A percentile compares a stretch with the other conserved stretches of the same genome.
Evolutionary conservation across 306 rosid species (phyloP).

Genomic region (Chamaecrista fasciculata): DNA sequence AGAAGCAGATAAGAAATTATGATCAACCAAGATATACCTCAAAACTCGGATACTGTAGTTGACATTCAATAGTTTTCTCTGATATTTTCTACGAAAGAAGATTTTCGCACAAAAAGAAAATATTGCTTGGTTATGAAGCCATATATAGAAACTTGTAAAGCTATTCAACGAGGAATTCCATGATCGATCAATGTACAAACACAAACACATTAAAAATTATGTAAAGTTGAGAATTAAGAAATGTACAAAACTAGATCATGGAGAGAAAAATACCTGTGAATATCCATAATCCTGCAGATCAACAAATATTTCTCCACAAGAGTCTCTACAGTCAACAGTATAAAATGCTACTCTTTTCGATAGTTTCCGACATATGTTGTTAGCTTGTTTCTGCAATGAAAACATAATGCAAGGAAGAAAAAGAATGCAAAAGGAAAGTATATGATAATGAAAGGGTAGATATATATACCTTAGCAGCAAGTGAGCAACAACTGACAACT

Average conservation of each 20-base stretch:
- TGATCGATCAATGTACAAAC: too few species aligned
- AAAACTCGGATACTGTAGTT: slow-evolving; percentile 64
- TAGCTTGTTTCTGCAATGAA: slow-evolving; percentile 63
- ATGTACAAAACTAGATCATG: not conserved
- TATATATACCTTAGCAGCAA: slow-evolving; percentile 58
- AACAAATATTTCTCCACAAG: slow-evolving; percentile 96
- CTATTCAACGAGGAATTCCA: not conserved
- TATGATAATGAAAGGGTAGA: not conserved
- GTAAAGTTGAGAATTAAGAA: not conserved
- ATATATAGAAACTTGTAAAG: not conserved
- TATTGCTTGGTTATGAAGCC: not conserved
- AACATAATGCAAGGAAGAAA: not conserved
- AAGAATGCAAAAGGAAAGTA: slow-evolving; percentile 6
- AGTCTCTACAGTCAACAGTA: slow-evolving; percentile 86
- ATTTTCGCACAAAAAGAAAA: slow-evolving; percentile 6
- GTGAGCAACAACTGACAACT: slow-evolving; percentile 74
- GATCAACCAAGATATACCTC: slow-evolving; percentile 53
- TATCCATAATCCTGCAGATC: slow-evolving; percentile 77
- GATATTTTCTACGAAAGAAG: slow-evolving; percentile 59
- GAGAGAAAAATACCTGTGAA: slow-evolving; percentile 57
- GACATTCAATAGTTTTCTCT: slow-evolving; percentile 66
- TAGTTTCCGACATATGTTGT: slow-evolving; percentile 80
- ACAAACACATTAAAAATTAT: too few species aligned
- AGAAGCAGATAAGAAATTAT: not conserved
- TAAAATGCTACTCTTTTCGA: slow-evolving; percentile 77